Evolutionary conservation across 305 asterid genomes (phyloP).

Genomic region (Solanum hybrid): DNA sequence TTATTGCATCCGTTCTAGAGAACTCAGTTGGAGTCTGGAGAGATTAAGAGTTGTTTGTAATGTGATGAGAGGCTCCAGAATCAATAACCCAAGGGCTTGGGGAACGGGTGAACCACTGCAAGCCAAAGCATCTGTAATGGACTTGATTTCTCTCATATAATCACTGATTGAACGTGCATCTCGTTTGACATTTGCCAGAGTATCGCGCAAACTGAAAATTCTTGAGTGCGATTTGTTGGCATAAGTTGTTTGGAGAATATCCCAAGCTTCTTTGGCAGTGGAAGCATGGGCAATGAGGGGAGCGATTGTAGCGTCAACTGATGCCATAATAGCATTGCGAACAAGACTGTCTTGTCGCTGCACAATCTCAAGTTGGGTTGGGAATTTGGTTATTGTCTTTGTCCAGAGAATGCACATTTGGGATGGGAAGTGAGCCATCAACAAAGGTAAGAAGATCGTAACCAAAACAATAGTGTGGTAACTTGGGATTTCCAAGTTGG

Average conservation of each 20-base stretch:
- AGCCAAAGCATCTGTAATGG: not conserved
- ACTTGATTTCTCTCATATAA: not conserved
- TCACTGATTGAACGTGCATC: not conserved
- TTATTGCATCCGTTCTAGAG: not conserved
- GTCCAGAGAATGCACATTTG: not conserved
- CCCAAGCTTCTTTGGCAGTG: not conserved
- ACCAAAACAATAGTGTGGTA: not conserved
- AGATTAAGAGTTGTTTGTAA: not conserved
- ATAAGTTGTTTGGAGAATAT: not conserved
- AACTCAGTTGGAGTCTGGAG: not conserved
- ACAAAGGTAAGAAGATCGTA: not conserved
- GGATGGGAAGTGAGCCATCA: not conserved
- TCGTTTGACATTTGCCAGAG: not conserved
- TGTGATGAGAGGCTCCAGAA: not conserved
- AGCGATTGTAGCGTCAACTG: not conserved
- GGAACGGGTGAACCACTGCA: not conserved
- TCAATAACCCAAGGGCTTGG: not conserved
- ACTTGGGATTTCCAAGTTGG: not conserved
- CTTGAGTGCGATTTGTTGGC: not conserved
- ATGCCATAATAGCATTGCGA: not conserved
- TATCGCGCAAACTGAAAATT: not conserved
- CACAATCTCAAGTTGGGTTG: not conserved
- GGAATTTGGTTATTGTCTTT: not conserved
- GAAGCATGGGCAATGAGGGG: not conserved
- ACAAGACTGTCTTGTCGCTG: not conserved